Evolutionary conservation across 73 alveolate species (phyloP).

Genomic region (Tetrahymena borealis): DNA sequence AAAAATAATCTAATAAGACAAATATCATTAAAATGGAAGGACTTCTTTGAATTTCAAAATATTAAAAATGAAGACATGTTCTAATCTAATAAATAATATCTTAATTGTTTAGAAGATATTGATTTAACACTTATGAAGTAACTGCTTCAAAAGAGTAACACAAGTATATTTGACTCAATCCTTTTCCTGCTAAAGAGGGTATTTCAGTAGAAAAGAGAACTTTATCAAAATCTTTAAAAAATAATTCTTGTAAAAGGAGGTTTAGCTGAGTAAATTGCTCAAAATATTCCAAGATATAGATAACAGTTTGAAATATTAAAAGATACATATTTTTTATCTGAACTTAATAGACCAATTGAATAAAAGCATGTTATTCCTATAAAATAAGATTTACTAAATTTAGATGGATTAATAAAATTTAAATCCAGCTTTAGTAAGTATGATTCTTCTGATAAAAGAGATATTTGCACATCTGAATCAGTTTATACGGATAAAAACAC

Average conservation of each 20-base stretch:
- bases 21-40: not conserved
- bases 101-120: not conserved
- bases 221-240: not conserved
- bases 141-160: not conserved
- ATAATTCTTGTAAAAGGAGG: not conserved
- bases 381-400: too few species aligned
- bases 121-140: not conserved
- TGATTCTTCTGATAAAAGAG: not conserved
- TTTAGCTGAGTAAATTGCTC: not conserved
- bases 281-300: not conserved
- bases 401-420: too few species aligned
- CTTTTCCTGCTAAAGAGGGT: not conserved
- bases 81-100: not conserved
- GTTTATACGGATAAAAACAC: not conserved
- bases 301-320: not conserved
- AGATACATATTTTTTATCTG: not conserved
- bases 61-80: not conserved
- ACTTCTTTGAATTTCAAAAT: not conserved
- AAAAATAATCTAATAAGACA: not conserved
- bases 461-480: not conserved
- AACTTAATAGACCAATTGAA: not conserved
- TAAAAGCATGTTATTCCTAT: not conserved
- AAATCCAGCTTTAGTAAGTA: too few species aligned
- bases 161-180: not conserved
- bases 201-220: not conserved